Evolutionary conservation across 805 yeast species (phyloP).

Genomic region (Saccharomycopsis fermentans): DNA sequence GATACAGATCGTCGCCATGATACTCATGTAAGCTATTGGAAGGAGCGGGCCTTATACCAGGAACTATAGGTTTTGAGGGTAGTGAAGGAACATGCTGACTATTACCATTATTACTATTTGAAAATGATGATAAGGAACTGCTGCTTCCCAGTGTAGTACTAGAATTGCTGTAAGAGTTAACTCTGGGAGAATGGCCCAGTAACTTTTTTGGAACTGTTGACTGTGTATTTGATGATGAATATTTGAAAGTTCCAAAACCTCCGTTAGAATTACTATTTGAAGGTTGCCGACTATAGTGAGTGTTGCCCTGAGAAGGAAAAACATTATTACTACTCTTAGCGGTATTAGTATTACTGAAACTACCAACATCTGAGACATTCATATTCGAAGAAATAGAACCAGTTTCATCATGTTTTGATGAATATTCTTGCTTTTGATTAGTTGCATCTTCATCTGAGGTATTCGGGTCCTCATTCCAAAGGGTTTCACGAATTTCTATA

Average conservation of each 20-base stretch:
- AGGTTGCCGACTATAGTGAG: not conserved
- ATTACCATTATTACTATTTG: not conserved
- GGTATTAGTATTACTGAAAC: not conserved
- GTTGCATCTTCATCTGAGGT: not conserved
- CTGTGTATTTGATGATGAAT: not conserved
- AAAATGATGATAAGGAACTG: not conserved
- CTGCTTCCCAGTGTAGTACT: not conserved
- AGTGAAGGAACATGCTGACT: not conserved
- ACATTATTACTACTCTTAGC: not conserved
- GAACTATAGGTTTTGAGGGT: not conserved
- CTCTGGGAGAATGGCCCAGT: not conserved
- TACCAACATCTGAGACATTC: not conserved
- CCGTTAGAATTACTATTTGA: not conserved
- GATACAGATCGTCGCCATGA: slow-evolving; percentile 1
- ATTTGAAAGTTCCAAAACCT: not conserved
- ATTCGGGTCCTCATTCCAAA: not conserved
- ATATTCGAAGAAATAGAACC: not conserved
- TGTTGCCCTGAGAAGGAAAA: not conserved
- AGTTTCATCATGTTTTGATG: not conserved
- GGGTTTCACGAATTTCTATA: not conserved
- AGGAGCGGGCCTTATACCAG: not conserved
- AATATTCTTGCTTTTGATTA: not conserved
- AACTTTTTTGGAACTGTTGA: not conserved
- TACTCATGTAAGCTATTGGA: not conserved
- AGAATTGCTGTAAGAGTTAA: not conserved